phyloP scores from a whole-genome alignment of 2,329 filamentous ascomycete genomes.

The Fusarium sp. region DNA sequence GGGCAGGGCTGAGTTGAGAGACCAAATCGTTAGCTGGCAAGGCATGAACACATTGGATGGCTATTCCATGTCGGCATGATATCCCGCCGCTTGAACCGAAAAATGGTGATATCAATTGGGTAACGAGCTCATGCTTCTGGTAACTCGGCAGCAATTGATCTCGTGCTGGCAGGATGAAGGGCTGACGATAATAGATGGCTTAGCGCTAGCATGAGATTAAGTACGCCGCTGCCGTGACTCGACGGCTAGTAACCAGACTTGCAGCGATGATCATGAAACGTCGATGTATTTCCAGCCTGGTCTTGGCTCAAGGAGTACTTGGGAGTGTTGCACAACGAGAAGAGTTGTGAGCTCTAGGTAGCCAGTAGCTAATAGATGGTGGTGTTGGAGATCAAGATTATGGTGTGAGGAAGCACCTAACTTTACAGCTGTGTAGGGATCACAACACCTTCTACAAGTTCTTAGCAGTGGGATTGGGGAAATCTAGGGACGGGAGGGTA shows the following conservation, averaged over 20 bases:
- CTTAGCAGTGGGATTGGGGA: slow-evolving; percentile 7
- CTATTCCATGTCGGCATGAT: slow-evolving; percentile 14
- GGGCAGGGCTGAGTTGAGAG: slow-evolving; percentile 31
- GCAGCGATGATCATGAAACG: slow-evolving; percentile 20
- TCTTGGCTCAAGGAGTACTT: neutral
- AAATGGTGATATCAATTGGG: slow-evolving; percentile 21
- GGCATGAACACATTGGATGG: slow-evolving; percentile 19
- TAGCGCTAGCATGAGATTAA: slow-evolving; percentile 9
- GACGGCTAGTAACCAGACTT: slow-evolving; percentile 2
- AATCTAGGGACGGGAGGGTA: slow-evolving; percentile 15
- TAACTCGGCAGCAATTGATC: slow-evolving; percentile 9
- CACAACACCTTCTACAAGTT: slow-evolving; percentile 2
- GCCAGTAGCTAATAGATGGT: neutral
- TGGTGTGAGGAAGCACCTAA: slow-evolving; percentile 27
- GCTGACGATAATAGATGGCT: slow-evolving; percentile 16
- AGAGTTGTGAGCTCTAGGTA: neutral
- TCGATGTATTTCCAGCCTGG: slow-evolving; percentile 6
- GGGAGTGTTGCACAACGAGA: neutral
- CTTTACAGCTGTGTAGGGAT: neutral
- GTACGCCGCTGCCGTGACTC: slow-evolving; percentile 30
- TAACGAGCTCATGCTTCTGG: slow-evolving; percentile 8
- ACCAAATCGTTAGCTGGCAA: neutral
- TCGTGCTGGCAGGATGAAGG: slow-evolving; percentile 9
- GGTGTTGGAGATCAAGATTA: neutral
- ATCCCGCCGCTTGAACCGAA: slow-evolving; percentile 1